Evolutionary conservation across 371 early-diverging fungal genomes (phyloP), one percentile per base, ranked within the genome.

Genomic region (Saksenaea vasiformis): DNA sequence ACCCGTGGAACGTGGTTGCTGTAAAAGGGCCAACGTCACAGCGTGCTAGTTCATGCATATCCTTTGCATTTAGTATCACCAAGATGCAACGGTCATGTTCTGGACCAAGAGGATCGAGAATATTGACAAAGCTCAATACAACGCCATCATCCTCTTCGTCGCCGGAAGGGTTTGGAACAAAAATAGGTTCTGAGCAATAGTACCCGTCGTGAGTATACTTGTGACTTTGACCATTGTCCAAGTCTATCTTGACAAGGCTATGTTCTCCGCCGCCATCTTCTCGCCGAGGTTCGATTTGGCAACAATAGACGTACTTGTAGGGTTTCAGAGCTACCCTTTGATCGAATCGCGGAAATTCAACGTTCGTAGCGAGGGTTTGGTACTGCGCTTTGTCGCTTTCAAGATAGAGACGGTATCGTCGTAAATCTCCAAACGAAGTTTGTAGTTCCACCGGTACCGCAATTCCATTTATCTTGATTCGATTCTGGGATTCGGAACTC

Each of bases 101-200:
- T 28, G 61, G 19, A 67, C 74, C 65, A 68, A 71, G 61, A 75
- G 62, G 19, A 31, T 64, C 61, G 17, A 69, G 11, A 19, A 65
- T 34, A 53, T 75, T 79, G 0, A 81, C 83, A n/a, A 87, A 67
- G 17, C 76, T 78, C 27, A 88, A 56, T 27, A 90, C 37, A 8
- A 87, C 85, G 43, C 89, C 89, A 62, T 90, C 88, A 53, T 88
- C 90, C 65, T 90, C 88, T 7, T 71, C 67, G 0, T 34, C 64
- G 2, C 61, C 75, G 5, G 55, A 61, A 1, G 89, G 87, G 0
- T 72, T 69, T 2, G 82, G 79, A 9, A 87, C 84, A 76, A 90
- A 88, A n/a, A 90, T 79, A 0, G 90, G 88, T 39, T 88, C 87
- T 14, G 85, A 81, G 17, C 86, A 87, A 7, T 71, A 68, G 31